phyloP scores from a whole-genome alignment of 768 basidiomycete genomes.

The Clathrus columnatus region DNA sequence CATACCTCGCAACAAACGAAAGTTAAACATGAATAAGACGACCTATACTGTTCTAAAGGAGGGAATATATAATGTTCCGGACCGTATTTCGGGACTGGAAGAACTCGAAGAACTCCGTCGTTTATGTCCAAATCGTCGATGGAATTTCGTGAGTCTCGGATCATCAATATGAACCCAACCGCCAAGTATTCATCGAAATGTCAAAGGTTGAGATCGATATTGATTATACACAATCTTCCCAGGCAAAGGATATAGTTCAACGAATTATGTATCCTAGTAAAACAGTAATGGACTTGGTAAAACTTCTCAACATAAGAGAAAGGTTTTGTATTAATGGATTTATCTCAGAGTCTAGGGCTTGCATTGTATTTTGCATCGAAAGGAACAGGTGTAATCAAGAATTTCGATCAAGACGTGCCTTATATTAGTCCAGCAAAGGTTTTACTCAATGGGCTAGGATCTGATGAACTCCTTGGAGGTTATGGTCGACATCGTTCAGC shows the following conservation, averaged over 20 bases:
- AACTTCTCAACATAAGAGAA: constrained; percentile 17
- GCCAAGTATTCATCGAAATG: background rate
- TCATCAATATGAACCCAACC: constrained; percentile 8
- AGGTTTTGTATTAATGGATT: background rate
- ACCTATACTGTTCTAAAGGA: background rate
- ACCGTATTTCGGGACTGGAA: constrained; percentile 71
- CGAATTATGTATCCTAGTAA: constrained; percentile 68
- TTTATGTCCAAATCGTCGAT: constrained; percentile 69
- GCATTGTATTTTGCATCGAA: constrained; percentile 91
- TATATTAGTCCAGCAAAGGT: constrained; percentile 77
- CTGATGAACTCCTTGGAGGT: constrained; percentile 92
- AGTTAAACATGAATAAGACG: constrained; percentile 32
- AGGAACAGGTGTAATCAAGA: constrained; percentile 55
- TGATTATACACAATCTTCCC: constrained; percentile 47
- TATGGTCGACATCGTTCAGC: constrained; percentile 83
- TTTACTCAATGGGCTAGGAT: constrained; percentile 83
- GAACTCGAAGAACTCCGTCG: constrained; percentile 69
- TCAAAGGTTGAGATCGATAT: constrained; percentile 48
- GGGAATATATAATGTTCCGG: constrained; percentile 70
- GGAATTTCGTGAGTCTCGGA: constrained; percentile 69
- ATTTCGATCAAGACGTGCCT: constrained; percentile 28
- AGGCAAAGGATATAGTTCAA: constrained; percentile 45
- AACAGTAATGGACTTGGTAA: constrained; percentile 90
- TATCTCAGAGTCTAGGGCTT: constrained; percentile 70
- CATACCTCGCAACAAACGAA: constrained; percentile 36